phyloP scores from a whole-genome alignment of 768 basidiomycete genomes.

The Auricularia heimuer region DNA sequence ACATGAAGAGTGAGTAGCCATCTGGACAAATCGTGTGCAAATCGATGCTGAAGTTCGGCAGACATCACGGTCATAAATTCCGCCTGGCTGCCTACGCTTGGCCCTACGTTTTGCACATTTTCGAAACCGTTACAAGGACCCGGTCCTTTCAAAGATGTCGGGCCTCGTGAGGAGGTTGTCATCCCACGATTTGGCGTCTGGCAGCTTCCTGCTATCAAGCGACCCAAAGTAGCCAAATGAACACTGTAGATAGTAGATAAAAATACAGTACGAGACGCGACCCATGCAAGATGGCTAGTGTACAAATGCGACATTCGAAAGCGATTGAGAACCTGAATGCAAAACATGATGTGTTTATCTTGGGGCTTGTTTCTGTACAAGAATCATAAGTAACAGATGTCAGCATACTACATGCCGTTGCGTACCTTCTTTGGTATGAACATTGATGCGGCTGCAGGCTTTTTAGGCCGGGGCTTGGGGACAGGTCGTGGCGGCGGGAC shows the following conservation, averaged over 20 bases:
- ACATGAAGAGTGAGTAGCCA: slow-evolving; percentile 59
- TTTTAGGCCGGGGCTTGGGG: slow-evolving; percentile 30
- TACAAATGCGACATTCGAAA: neutral
- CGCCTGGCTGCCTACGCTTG: slow-evolving; percentile 76
- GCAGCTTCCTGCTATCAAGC: slow-evolving; percentile 70
- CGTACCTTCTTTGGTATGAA: slow-evolving; percentile 53
- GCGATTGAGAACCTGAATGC: neutral
- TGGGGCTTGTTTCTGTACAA: neutral
- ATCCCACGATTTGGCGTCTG: slow-evolving; percentile 83
- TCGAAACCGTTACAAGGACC: slow-evolving; percentile 68
- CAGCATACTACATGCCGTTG: neutral
- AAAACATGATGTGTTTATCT: neutral
- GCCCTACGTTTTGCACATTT: slow-evolving; percentile 75
- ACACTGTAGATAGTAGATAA: neutral
- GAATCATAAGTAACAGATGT: neutral
- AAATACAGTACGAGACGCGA: neutral
- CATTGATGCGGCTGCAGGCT: slow-evolving; percentile 27
- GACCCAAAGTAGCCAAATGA: neutral
- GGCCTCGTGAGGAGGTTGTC: slow-evolving; percentile 55
- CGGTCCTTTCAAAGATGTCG: slow-evolving; percentile 23
- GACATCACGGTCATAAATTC: slow-evolving; percentile 81
- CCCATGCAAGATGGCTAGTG: neutral
- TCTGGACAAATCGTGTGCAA: neutral
- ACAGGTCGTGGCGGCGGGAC: slow-evolving; percentile 18
- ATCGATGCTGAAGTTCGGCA: slow-evolving; percentile 17